Base-by-base conservation (phyloP, 345 rosid genomes). In the Abelmoschus esculentus region DNA sequence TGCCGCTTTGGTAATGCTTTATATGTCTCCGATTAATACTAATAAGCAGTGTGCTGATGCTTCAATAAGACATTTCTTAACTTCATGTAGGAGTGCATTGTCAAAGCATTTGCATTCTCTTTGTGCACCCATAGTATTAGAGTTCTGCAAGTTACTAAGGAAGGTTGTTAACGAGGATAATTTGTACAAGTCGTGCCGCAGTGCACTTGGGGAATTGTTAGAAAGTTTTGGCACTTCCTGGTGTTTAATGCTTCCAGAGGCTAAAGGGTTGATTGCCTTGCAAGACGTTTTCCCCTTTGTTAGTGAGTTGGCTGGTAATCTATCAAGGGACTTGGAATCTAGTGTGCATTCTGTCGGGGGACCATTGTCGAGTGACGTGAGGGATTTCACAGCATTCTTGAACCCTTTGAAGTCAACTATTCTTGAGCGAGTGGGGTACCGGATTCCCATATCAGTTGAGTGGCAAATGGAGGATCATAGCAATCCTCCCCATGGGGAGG, bases 121-220 rank as follows among this genome's bases (percentile, higher is more conserved):
- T 65, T 88, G 87, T 65, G 84, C 86, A 2, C 89, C 96, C 0
- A 77, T 85, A 54, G 88, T 91, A 66, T 75, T 95, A 70, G 89
- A 88, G 74, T 91, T 95, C 46, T 88, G 96, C 83, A 87, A 83
- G 76, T 80, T 88, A 79, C 93, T 95, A 70, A 85, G 89, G 75
- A 81, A 74, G 26, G 26, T 22, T 22, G 26, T 22, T 22, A 1
- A 22, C 26, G 26, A 22, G 22, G 85, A 86, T 36, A 77, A 83
- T 47, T 81, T 95, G 18, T 95, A 95, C 76, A 50, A 65, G 28
- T 70, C 72, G 14, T 91, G 92, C 73, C 96, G 99, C 75, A 85
- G 83, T 75, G 74, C 86, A 15, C 79, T 91, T 52, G 96, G 89
- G 3, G 69, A 84, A 0, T 78, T 95, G 84, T 74, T 95, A 82